These are phyloP conservation scores for Epichloe amarillans DNA, from an alignment of 2,329 filamentous ascomycete genomes.

Conservation along the genomic window DNA sequence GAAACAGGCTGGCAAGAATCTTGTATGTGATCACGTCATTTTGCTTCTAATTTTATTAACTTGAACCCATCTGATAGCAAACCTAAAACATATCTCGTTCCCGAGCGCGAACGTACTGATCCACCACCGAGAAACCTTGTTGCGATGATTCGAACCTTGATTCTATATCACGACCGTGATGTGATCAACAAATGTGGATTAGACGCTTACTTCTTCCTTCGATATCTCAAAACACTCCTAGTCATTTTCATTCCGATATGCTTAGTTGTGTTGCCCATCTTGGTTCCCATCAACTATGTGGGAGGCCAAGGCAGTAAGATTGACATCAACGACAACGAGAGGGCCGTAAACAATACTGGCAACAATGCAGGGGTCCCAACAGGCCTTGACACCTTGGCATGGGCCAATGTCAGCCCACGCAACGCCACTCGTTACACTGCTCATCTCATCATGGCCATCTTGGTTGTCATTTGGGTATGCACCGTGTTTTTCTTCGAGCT, in stretches of 20 bases:
- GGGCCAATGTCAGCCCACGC: slow-evolving; percentile 64
- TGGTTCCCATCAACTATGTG: slow-evolving; percentile 72
- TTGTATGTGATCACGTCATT: slow-evolving; percentile 42
- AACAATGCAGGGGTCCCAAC: slow-evolving; percentile 17
- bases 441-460: slow-evolving; percentile 66
- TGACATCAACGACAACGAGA: slow-evolving; percentile 22
- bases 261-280: slow-evolving; percentile 63
- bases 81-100: slow-evolving; percentile 74
- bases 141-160: slow-evolving; percentile 43
- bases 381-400: slow-evolving; percentile 72
- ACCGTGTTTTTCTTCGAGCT: slow-evolving; percentile 79
- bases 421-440: slow-evolving; percentile 66
- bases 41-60: background rate
- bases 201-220: slow-evolving; percentile 93
- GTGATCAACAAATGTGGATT: slow-evolving; percentile 92
- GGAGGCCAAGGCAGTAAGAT: slow-evolving; percentile 52
- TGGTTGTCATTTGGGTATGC: slow-evolving; percentile 73
- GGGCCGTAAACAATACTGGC: slow-evolving; percentile 11
- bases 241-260: slow-evolving; percentile 85
- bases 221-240: slow-evolving; percentile 65
- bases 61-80: slow-evolving; percentile 35
- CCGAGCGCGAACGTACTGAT: slow-evolving; percentile 71
- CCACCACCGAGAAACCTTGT: slow-evolving; percentile 48
- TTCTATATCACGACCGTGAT: slow-evolving; percentile 59
- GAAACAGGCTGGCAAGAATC: slow-evolving; percentile 68